Evolutionary conservation across 140 eudicot genomes (phyloP), one percentile per base, ranked within the genome.

Genomic region (Flaveria floridana): DNA sequence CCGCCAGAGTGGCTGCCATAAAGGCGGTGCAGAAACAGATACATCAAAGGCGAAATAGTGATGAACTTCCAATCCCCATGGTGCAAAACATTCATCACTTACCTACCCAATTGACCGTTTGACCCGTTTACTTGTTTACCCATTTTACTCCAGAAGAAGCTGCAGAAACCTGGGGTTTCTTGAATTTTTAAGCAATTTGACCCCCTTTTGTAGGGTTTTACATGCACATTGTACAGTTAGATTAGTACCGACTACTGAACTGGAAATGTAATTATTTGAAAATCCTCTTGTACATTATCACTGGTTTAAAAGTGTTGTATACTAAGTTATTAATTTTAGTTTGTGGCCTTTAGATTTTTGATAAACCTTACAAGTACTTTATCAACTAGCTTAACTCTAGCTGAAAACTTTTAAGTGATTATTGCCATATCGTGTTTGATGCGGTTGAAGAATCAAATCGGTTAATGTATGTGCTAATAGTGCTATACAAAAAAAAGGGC

Each of bases 11-110:
- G 41, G 84, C 84, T 19, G 84, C 84, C 61, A 80, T 74, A 57
- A 80, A 74, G 64, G 80, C 84, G 14, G 84, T 80, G 34, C 80
- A 80, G 37, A 74, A 62, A 28, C 84, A 80, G 59, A 80, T 80
- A 78, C 80, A 80, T 59, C 75, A 75, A 68, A 59, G 80, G 56
- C 80, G 80, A 39, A 80, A 68, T 41, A 80, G 84, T 15, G 80
- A 80, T 16, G 80, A 74, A 56, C 76, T 80, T 46, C 84, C 84
- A 13, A 82, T 84, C 50, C 83, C 95, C 4, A 71, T 86, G 59
- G 80, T 77, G 73, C 86, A 70, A 68, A 79, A 77, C 69, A 42
- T 74, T 5, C 84, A 80, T 74, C 80, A 68, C 76, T 23, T 80
- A 14, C 83, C 65, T 1, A 74, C 84, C 25, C 65, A 80, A 34